Evolutionary conservation across 805 yeast species (phyloP).

Genomic region (Barnettozyma wickerhamii): DNA sequence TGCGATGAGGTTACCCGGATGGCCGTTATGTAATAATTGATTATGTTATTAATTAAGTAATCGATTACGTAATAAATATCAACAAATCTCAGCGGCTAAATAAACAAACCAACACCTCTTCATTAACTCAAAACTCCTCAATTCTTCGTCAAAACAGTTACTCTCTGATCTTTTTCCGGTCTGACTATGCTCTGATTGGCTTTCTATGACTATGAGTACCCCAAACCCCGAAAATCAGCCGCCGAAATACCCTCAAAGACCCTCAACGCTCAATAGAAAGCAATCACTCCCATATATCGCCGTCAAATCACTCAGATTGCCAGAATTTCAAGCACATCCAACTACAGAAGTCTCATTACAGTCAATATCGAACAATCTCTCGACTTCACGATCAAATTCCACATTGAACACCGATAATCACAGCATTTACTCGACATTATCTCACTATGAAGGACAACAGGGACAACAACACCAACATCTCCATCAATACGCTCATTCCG

Average conservation of each 20-base stretch:
- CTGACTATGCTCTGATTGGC: too few species aligned
- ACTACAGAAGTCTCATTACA: conserved; percentile 30
- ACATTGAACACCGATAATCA: conserved; percentile 1
- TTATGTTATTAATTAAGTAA: too few species aligned
- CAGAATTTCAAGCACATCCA: conserved; percentile 27
- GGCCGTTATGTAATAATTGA: too few species aligned
- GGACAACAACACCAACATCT: conserved; percentile 3
- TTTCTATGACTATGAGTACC: too few species aligned
- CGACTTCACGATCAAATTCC: too few species aligned
- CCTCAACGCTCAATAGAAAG: conserved; percentile 10
- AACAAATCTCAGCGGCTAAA: too few species aligned
- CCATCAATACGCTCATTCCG: conserved; percentile 15
- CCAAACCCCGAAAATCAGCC: too few species aligned
- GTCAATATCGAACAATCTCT: conserved; percentile 8
- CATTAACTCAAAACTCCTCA: too few species aligned
- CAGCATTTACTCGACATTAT: conserved; percentile 5
- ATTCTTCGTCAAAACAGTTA: too few species aligned
- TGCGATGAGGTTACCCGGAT: conserved; percentile 20
- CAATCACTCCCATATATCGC: conserved; percentile 22
- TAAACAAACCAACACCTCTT: too few species aligned
- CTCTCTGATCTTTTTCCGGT: too few species aligned
- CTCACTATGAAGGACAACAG: conserved; percentile 3
- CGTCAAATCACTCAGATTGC: conserved; percentile 13
- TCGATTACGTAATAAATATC: too few species aligned
- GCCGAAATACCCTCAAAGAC: conserved; percentile 16